These are phyloP conservation scores for Nicotiana otophora DNA, from an alignment of 257 asterid genomes.

Conservation along the genomic window DNA sequence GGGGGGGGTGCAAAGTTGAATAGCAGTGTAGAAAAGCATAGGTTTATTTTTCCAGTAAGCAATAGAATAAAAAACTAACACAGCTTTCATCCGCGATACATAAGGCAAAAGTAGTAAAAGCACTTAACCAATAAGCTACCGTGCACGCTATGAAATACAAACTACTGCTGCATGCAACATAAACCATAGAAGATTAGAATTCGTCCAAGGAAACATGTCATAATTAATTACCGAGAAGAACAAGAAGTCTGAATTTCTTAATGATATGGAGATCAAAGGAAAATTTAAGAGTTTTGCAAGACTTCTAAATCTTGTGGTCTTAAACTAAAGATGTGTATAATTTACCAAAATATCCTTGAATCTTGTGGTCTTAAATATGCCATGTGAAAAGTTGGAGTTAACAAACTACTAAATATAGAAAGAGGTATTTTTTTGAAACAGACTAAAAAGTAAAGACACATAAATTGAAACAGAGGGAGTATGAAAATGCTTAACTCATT, in stretches of 20 bases:
- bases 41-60: background rate
- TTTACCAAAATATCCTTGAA: too few relatives aligned
- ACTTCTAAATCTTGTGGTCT: too few relatives aligned
- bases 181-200: background rate
- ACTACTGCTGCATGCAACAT: background rate
- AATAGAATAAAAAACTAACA: background rate
- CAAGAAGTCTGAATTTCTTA: background rate
- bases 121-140: background rate
- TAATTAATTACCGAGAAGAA: background rate
- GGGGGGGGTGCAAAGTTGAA: background rate
- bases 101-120: background rate
- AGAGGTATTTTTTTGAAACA: too few relatives aligned
- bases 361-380: too few relatives aligned
- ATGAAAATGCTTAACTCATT: background rate
- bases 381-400: too few relatives aligned
- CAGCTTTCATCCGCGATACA: background rate
- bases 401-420: too few relatives aligned
- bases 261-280: background rate
- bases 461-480: too few relatives aligned
- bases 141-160: background rate
- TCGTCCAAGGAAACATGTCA: background rate
- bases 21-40: background rate
- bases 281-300: background rate
- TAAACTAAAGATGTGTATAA: too few relatives aligned
- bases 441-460: too few relatives aligned